phyloP scores from a whole-genome alignment of 768 basidiomycete genomes.

The Suillus spraguei region DNA sequence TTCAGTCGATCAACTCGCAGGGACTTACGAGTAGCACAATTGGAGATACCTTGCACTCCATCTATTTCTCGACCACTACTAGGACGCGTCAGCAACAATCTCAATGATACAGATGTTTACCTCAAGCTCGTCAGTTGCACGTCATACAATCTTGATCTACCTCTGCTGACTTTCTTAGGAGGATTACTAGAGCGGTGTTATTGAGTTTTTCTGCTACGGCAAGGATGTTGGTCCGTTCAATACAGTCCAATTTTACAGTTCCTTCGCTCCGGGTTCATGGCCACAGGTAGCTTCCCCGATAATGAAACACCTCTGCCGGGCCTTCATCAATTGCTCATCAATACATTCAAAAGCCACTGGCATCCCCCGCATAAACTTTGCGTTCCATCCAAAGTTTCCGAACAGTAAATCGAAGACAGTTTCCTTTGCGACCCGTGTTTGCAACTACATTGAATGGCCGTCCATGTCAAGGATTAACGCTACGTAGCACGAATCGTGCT shows the following conservation, averaged over 20 bases:
- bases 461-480: too few relatives aligned
- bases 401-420: too few relatives aligned
- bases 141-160: background rate
- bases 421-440: too few relatives aligned
- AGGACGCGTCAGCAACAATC: background rate
- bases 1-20: too few relatives aligned
- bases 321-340: too few relatives aligned
- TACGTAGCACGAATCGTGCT: too few relatives aligned
- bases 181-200: constrained; percentile 11
- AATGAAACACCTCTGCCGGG: too few relatives aligned
- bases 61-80: background rate
- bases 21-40: background rate
- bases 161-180: background rate
- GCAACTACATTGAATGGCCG: too few relatives aligned
- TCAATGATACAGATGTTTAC: background rate
- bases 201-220: constrained; percentile 13
- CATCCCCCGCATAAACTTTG: too few relatives aligned
- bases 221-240: background rate
- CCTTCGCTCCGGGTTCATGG: constrained; percentile 12
- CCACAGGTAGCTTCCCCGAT: constrained; percentile 1
- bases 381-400: too few relatives aligned
- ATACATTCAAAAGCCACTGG: too few relatives aligned
- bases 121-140: background rate
- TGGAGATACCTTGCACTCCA: background rate
- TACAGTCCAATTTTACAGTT: background rate